phyloP scores from a whole-genome alignment of 139 green algal genomes.

The Pleodorina starrii region DNA sequence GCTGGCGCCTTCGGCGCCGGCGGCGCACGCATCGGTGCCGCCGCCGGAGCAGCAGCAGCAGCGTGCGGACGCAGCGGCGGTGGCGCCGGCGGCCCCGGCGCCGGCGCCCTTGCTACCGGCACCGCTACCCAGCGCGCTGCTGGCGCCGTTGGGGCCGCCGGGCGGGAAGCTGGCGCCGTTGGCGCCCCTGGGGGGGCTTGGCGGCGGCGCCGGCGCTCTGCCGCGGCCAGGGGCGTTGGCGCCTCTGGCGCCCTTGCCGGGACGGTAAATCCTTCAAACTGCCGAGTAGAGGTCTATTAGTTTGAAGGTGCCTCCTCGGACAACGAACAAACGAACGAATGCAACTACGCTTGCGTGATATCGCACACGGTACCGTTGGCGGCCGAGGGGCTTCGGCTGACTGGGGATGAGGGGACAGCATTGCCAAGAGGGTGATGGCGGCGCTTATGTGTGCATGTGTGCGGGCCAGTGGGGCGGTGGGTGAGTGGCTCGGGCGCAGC shows the following conservation, averaged over 20 bases:
- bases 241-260: background rate
- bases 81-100: background rate
- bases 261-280: no score
- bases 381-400: no score
- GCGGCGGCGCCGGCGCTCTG: background rate
- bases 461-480: no score
- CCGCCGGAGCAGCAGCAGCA: background rate
- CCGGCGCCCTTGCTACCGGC: background rate
- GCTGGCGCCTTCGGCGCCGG: background rate
- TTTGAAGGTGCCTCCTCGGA: no score
- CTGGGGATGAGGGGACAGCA: no score
- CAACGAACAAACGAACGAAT: no score
- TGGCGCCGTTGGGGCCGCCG: conserved; percentile 2
- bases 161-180: background rate
- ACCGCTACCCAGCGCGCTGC: background rate
- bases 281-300: no score
- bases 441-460: no score
- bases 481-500: no score
- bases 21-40: background rate
- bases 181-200: conserved; percentile 4
- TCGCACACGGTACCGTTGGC: no score
- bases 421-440: no score
- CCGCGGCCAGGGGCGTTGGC: conserved; percentile 17
- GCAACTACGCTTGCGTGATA: no score
- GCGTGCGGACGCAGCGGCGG: background rate